These are phyloP conservation scores for Scorias spongiosa DNA, from an alignment of 2,329 filamentous ascomycete species.

Conservation along the genomic window DNA sequence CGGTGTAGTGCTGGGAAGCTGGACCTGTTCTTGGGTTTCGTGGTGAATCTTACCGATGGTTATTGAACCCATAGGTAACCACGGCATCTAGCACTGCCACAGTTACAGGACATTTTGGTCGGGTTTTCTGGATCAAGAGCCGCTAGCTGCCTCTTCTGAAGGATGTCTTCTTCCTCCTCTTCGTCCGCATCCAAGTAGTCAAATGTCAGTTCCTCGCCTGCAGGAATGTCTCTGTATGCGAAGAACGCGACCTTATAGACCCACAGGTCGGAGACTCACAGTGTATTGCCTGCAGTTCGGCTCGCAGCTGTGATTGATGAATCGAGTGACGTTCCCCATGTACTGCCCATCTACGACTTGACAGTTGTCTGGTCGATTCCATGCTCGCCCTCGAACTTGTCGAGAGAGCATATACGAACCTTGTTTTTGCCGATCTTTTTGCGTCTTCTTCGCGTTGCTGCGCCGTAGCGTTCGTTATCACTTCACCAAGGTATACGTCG, in stretches of 20 bases:
- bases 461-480: slow-evolving; percentile 42
- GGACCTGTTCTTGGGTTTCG: no score
- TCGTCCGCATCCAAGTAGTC: slow-evolving; percentile 59
- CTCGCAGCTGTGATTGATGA: slow-evolving; percentile 71
- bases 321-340: slow-evolving; percentile 62
- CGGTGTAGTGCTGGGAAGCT: no score
- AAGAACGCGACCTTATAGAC: slow-evolving; percentile 69
- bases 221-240: slow-evolving; percentile 49
- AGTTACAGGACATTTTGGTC: slow-evolving; percentile 31
- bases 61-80: slow-evolving; percentile 49
- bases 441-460: slow-evolving; percentile 45
- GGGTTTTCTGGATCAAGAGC: slow-evolving; percentile 36
- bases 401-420: slow-evolving; percentile 68
- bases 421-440: slow-evolving; percentile 39
- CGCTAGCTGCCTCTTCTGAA: slow-evolving; percentile 19
- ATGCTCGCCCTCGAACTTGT: slow-evolving; percentile 51
- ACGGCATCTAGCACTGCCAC: slow-evolving; percentile 50
- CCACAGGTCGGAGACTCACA: slow-evolving; percentile 57
- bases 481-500: slow-evolving; percentile 57
- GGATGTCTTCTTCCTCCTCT: slow-evolving; percentile 17
- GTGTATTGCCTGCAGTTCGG: slow-evolving; percentile 70
- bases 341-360: slow-evolving; percentile 52
- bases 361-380: slow-evolving; percentile 32
- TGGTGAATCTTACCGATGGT: background rate
- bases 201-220: slow-evolving; percentile 59